phyloP scores from a whole-genome alignment of 768 basidiomycete genomes.

The Boletus rex-veris region DNA sequence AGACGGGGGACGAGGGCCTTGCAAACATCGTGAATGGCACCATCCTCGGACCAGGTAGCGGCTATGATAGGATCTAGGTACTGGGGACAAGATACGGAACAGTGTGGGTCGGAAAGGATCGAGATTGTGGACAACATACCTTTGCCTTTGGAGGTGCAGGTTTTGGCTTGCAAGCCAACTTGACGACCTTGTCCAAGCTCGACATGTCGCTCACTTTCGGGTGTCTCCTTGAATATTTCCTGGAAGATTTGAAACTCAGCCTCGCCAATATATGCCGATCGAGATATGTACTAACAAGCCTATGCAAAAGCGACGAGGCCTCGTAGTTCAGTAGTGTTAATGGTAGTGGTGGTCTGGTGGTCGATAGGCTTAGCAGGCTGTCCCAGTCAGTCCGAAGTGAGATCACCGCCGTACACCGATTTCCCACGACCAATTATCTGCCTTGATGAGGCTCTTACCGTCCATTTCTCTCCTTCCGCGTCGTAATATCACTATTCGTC shows the following conservation, averaged over 20 bases:
- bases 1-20: conserved; percentile 81
- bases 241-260: conserved; percentile 27
- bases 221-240: conserved; percentile 7
- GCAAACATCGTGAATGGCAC: conserved; percentile 89
- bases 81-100: conserved; percentile 37
- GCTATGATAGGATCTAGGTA: conserved; percentile 96
- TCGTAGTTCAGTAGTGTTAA: too few relatives aligned
- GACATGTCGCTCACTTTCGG: conserved; percentile 44
- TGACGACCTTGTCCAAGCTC: conserved; percentile 88
- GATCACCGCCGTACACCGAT: too few relatives aligned
- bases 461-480: conserved; percentile 5
- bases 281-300: too few relatives aligned
- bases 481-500: conserved; percentile 21
- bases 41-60: conserved; percentile 96
- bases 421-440: too few relatives aligned
- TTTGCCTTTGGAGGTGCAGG: conserved; percentile 94
- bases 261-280: not conserved
- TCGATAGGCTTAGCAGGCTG: too few relatives aligned
- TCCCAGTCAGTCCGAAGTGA: too few relatives aligned
- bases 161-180: conserved; percentile 97
- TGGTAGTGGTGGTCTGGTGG: too few relatives aligned
- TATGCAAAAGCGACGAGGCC: too few relatives aligned
- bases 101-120: not conserved
- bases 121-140: conserved; percentile 40
- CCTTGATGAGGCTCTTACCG: too few relatives aligned